phyloP scores from a whole-genome alignment of 345 rosid genomes.

The Crucihimalaya himalaica region DNA sequence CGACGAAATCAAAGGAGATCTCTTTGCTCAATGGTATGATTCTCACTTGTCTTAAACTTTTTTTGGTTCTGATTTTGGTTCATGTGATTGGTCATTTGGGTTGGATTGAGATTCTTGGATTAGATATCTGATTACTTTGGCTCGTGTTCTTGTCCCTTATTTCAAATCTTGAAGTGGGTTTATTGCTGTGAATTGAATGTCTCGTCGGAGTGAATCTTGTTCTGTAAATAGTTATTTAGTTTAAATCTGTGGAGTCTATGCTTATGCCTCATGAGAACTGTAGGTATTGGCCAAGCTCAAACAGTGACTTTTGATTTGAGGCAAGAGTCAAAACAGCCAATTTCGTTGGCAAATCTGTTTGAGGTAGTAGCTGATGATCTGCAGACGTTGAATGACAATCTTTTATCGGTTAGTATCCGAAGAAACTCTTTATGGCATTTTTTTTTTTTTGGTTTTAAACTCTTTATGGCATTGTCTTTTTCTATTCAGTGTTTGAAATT shows the following conservation, averaged over 20 bases:
- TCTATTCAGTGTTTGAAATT: background rate
- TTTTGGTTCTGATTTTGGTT: background rate
- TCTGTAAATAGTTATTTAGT: background rate
- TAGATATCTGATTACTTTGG: background rate
- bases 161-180: background rate
- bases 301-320: constrained; percentile 52
- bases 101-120: background rate
- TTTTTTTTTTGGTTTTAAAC: no score
- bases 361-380: constrained; percentile 87
- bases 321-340: constrained; percentile 50
- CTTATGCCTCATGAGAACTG: constrained; percentile 19
- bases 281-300: constrained; percentile 55
- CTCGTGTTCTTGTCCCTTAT: background rate
- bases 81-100: background rate
- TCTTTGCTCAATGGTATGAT: constrained; percentile 53
- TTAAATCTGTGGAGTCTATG: background rate
- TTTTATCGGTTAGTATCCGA: constrained; percentile 68
- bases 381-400: constrained; percentile 76
- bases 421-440: background rate
- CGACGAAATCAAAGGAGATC: constrained; percentile 63
- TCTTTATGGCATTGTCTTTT: background rate
- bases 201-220: background rate
- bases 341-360: constrained; percentile 63
- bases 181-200: background rate
- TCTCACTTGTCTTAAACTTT: background rate